Base-by-base conservation (phyloP, 805 yeast species). In the Myxozyma mucilagina region DNA sequence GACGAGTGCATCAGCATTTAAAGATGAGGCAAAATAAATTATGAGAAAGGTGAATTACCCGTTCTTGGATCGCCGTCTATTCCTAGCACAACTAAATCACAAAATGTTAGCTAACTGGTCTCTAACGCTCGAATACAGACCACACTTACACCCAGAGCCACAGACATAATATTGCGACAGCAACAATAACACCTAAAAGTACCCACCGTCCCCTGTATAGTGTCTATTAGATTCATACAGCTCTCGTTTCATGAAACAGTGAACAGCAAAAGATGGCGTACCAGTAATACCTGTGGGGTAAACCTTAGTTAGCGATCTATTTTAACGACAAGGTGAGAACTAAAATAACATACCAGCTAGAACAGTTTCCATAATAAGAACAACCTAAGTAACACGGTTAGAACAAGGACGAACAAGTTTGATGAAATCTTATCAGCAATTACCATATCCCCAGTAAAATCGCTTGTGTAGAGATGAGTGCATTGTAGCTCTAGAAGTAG, bases 161-260 rank as follows among this genome's bases (percentile, higher is more conserved):
- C 18, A 53, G n/a, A 31, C 16, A 16, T 14, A 61, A 14, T 7
- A 57, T 11, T 11, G 34, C 50, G 13, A 35, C 61, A 8, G 47
- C 53, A n/a, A 61, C 6, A 41, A 61, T 13, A 24, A 53, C 61
- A 13, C 61, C 64, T 24, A 61, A 39, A 6, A 61, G 53, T 1
- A 61, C 61, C 64, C 64, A 61, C 43, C 64, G 54, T 10, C 64
- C 64, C 64, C 64, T 57, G 18, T 20, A 13, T 24, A 42, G 29
- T 24, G 29, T 24, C 4, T 16, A 44, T 29, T 3, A 24, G 14
- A 9, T 7, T 6, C 20, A 14, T 34, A 24, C 29, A 24, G 29
- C 29, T 24, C 29, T 24, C 29, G 29, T 24, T 24, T 24, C 29
- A 24, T n/a, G 13, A 20, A 24, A 29, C 14, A 3, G 16, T 20